Conservation (phyloP, 1,284 basidiomycete species). For the Cutaneotrichosporon mucoides region DNA sequence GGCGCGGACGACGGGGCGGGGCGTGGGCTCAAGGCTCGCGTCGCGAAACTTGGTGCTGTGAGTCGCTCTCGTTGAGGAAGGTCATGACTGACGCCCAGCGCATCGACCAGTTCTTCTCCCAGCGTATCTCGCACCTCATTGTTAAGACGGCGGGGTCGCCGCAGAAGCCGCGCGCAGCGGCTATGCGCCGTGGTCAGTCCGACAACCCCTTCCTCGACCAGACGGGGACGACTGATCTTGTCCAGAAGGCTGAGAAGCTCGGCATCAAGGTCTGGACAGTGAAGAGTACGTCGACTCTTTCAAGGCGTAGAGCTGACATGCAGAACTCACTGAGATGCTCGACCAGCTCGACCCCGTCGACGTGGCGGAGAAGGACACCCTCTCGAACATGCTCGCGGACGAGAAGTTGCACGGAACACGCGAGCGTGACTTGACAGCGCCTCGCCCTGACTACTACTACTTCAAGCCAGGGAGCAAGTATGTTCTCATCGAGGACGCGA, state of each 20-base stretch:
- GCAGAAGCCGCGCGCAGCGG: slow-evolving; percentile 54
- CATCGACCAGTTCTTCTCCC: slow-evolving; percentile 82
- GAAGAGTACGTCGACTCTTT: slow-evolving; percentile 62
- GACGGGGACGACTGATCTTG: slow-evolving; percentile 56
- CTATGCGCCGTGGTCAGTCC: slow-evolving; percentile 17
- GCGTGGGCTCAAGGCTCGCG: slow-evolving; percentile 56
- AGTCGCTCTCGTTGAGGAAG: too few relatives aligned
- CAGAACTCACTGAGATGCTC: slow-evolving; percentile 34
- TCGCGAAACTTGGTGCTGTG: slow-evolving; percentile 68
- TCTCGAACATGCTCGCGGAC: slow-evolving; percentile 67
- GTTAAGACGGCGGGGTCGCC: slow-evolving; percentile 31
- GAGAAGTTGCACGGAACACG: slow-evolving; percentile 81
- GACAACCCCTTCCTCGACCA: slow-evolving; percentile 45
- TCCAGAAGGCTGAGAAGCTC: slow-evolving; percentile 70
- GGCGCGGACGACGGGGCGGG: slow-evolving; percentile 53
- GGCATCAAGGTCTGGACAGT: slow-evolving; percentile 87
- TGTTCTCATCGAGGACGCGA: slow-evolving; percentile 86
- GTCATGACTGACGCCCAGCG: too few relatives aligned
- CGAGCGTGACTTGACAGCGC: slow-evolving; percentile 86
- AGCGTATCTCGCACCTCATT: slow-evolving; percentile 79
- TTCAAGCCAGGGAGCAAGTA: slow-evolving; percentile 75
- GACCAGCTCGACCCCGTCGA: slow-evolving; percentile 53
- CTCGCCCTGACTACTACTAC: slow-evolving; percentile 82
- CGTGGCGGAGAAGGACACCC: slow-evolving; percentile 31
- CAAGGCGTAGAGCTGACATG: neutral